Conservation (phyloP, 208 protist species). For the Strigomonas galati region DNA sequence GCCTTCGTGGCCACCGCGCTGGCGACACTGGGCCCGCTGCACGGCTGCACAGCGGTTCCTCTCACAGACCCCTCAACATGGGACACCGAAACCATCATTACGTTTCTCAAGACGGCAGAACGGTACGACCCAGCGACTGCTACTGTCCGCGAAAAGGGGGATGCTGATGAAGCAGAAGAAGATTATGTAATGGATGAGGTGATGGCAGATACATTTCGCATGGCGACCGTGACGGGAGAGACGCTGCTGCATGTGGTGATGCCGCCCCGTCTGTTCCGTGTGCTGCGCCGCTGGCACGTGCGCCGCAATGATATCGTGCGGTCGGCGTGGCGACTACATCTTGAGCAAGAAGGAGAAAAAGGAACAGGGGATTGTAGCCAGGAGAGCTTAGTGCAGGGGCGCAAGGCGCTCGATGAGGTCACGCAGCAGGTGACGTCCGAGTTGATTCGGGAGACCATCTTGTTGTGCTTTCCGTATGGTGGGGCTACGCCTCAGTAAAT, state of each 20-base stretch:
- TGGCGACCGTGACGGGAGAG: slow-evolving; percentile 52
- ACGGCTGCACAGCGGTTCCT: slow-evolving; percentile 44
- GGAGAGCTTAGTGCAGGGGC: too few species aligned
- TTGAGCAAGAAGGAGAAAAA: slow-evolving; percentile 1
- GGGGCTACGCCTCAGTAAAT: slow-evolving; percentile 1
- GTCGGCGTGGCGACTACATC: slow-evolving; percentile 23
- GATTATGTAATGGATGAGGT: slow-evolving; percentile 64
- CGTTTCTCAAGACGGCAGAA: slow-evolving; percentile 26
- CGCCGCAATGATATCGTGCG: slow-evolving; percentile 44
- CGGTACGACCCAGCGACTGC: neutral
- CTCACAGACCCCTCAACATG: slow-evolving; percentile 63
- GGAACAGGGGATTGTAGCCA: slow-evolving; percentile 2
- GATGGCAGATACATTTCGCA: slow-evolving; percentile 67
- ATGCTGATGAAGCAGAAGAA: too few species aligned
- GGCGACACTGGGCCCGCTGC: slow-evolving; percentile 34
- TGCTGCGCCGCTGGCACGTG: slow-evolving; percentile 80
- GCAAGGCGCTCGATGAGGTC: slow-evolving; percentile 22
- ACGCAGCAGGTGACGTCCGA: slow-evolving; percentile 31
- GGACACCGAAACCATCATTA: slow-evolving; percentile 57
- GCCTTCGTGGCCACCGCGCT: slow-evolving; percentile 22
- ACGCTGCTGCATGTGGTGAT: slow-evolving; percentile 64
- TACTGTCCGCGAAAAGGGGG: neutral
- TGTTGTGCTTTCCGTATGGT: slow-evolving; percentile 76
- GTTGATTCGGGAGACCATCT: slow-evolving; percentile 78
- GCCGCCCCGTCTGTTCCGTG: slow-evolving; percentile 62